Evolutionary conservation across 257 asterid species (phyloP), one percentile per base, ranked within the genome.

Genomic region (Solanum sejunctum): DNA sequence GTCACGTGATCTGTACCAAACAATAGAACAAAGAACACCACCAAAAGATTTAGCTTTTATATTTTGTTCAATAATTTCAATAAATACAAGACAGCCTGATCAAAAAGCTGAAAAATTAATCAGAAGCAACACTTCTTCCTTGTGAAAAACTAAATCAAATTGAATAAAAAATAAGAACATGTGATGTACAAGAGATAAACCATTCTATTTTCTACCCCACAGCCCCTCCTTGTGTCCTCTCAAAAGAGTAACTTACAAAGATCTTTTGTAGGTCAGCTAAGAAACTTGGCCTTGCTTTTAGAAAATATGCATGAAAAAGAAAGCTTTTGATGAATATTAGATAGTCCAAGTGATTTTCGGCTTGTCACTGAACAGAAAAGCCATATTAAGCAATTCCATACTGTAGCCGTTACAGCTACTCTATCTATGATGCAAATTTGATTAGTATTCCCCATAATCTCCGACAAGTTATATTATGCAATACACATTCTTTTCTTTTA

Each of bases 1-100:
- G 92, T 88, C 84, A 97, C 98, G 70, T 92, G 98, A 83, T 97
- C 98, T 97, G 66, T 75, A 81, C 52, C 47, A 67, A 39, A 60
- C 41, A 28, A 54, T 21, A 88, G 78, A 47, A 54, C 21, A 84
- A 85, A 71, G 58, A 78, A 39, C 17, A 52, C 47, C 83, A 78
- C 49, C 55, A 72, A n/a, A 72, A 77, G 20, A 26, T 3, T 39
- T 77, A 77, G 63, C 2, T 47, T 52, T 26, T 26, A 63, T 16
- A 52, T 0, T 52, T 52, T 51, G 64, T 77, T 77, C 82, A 52
- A 12, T 18, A 9, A 43, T 18, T 41, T 71, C 80, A 71, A 20
- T 26, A 51, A 21, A 5, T 77, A 77, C 64, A 77, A 52, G 64
- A 77, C 47, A 77, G 26, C 64, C 82, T 77, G 17, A 52, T 43